These are phyloP conservation scores for Phytopythium vexans DNA, from an alignment of 352 stramenopile genomes.

Conservation along the genomic window DNA sequence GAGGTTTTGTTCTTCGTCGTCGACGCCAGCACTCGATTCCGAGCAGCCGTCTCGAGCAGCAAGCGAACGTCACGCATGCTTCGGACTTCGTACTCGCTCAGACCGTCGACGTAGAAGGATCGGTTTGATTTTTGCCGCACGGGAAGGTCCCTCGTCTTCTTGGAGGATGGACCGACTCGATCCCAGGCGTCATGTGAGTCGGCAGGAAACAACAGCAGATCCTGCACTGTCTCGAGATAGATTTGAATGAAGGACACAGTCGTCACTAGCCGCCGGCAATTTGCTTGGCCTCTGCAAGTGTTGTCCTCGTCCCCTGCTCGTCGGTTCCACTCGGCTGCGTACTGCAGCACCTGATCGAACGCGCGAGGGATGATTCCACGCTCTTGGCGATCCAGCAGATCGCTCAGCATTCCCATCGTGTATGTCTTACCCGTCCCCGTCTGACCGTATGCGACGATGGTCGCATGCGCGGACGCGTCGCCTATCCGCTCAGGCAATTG, in stretches of 20 bases:
- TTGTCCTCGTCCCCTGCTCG: neutral
- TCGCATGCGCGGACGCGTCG: conserved; percentile 26
- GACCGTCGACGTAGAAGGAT: conserved; percentile 56
- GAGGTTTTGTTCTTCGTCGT: conserved; percentile 66
- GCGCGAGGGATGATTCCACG: conserved; percentile 66
- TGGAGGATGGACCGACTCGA: neutral
- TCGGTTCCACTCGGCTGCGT: conserved; percentile 16
- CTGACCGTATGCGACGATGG: conserved; percentile 66
- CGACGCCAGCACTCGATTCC: conserved; percentile 50
- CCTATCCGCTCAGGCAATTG: conserved; percentile 11
- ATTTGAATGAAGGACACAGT: conserved; percentile 71
- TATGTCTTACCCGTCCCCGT: conserved; percentile 77
- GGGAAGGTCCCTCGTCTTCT: conserved; percentile 23
- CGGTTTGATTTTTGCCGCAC: conserved; percentile 43
- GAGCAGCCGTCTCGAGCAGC: conserved; percentile 41
- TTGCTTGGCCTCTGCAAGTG: neutral
- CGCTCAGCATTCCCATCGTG: conserved; percentile 69
- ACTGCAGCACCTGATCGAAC: conserved; percentile 44
- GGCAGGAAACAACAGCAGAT: conserved; percentile 36
- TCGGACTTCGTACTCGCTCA: conserved; percentile 50
- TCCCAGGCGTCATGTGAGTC: conserved; percentile 4
- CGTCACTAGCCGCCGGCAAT: conserved; percentile 10
- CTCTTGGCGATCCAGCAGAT: conserved; percentile 22
- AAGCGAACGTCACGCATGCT: conserved; percentile 42
- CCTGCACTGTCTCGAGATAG: conserved; percentile 73